Base-by-base conservation (phyloP, 768 basidiomycete genomes). In the Pholiota conissans region DNA sequence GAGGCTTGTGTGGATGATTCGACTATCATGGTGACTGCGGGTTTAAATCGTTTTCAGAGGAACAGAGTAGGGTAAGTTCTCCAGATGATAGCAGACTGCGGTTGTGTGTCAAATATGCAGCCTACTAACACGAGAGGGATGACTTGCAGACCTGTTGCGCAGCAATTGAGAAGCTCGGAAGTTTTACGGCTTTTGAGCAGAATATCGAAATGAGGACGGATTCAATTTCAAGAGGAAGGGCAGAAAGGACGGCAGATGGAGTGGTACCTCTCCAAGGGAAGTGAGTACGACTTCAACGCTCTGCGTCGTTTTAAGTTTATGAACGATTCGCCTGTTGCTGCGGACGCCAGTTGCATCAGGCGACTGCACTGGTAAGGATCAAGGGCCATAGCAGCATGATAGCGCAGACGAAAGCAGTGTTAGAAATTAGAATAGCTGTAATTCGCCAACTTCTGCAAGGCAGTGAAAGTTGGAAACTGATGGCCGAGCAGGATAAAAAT, bases 1-100 rank as follows among this genome's bases (percentile, higher is more conserved):
- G 29, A 29, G 5, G 49, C 29, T 30, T 39, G 35, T 27, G 24
- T 6, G 14, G 40, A 18, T 14, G 27, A 40, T 16, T 40, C 35
- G 34, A 53, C 27, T n/a, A 40, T 53, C 52, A 53, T 40, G 5
- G 42, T 45, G 8, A 22, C 10, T 45, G 42, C 42, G 22, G 42
- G 4, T 20, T 10, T n/a, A 24, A 20, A 20, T 4, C 11, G n/a
- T 24, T 50, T 50, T 50, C 30, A 32, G 18, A 50, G 18, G 30
- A 50, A 16, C 13, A 50, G 49, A 50, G 18, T 20, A 50, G 49
- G n/a, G 22, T 11, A 16, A 27, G 27, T 34, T 32, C 10, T 30
- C n/a, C n/a, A 13, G 49, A 50, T 50, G 30, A 20, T 34, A 32
- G 32, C 49, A 50, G 49, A 18, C 49, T 50, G 49, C 49, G 49